Evolutionary conservation across 495 filamentous ascomycete species (phyloP), one percentile per base, ranked within the genome.

Genomic region (Penicillium antarcticum): DNA sequence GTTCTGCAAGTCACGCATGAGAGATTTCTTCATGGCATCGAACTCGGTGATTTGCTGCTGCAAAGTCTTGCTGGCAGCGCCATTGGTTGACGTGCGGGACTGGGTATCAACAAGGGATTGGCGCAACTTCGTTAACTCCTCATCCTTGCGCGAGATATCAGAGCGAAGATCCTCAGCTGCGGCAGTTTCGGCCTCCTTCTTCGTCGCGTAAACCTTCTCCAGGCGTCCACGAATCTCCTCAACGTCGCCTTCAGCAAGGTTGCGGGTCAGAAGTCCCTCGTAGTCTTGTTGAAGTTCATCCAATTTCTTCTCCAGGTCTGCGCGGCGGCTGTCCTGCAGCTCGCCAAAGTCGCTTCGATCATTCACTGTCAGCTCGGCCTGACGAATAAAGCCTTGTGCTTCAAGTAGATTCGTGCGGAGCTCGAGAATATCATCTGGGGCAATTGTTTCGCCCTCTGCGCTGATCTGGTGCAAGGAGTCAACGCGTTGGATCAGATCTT

Each of bases 1-100:
- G 74, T 98, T 98, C 72, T 98, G 94, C 45, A 98, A 76, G 72
- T 98, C 94, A 49, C 94, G 87, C 94, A 98, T 98, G 54, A 98
- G 76, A 38, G 88, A 94, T 81, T 98, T 98, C 82, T 98, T 98
- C 92, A 98, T 98, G 32, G 87, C 87, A 72, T 98, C 94, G 56
- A 98, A 98, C 60, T 98, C 94, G 48, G 94, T 87, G 63, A 98
- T 92, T 73, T 96, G 92, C 71, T 97, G 92, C 60, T 96, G 89
- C 37, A 96, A 78, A n/a, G 89, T 92, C 77, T 96, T 96, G 78
- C 90, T 88, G 49, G 88, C 89, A 38, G 84, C 76, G 55, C 83
- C 79, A 66, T 87, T 85, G 1, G 78, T 71, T 26, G 74, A 76
- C 45, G 85, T 76, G 24, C 81, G 82, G 45, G 82, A 81, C 67